These are phyloP conservation scores for Acanthamoeba culbertsoni DNA, from an alignment of 208 protist species.

Conservation along the genomic window DNA sequence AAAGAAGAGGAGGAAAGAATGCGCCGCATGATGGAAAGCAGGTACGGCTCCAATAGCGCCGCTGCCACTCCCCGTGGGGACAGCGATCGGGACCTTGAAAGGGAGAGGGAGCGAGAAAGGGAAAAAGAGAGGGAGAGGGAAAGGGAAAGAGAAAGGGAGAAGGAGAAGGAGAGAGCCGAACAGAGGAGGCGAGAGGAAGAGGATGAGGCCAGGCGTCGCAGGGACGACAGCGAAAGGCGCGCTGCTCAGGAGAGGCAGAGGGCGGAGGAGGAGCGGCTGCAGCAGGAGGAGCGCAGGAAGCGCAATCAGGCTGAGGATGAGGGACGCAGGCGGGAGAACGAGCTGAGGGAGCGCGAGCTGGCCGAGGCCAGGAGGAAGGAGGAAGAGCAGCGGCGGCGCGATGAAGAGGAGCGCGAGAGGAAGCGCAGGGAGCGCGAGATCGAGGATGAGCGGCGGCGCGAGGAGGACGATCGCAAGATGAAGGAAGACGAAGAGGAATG, in stretches of 20 bases:
- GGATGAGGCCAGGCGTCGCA: neutral
- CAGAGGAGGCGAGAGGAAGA: neutral
- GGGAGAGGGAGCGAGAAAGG: neutral
- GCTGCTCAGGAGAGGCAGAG: neutral
- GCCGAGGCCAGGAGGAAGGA: neutral
- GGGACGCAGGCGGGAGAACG: neutral
- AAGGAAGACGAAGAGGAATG: constrained; percentile 23
- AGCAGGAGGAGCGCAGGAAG: neutral
- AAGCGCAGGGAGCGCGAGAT: neutral
- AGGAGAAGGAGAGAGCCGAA: neutral
- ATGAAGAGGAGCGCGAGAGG: neutral
- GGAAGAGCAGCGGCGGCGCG: neutral
- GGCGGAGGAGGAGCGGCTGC: neutral
- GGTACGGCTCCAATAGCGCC: neutral
- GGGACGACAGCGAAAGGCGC: neutral
- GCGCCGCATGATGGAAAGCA: constrained; percentile 29
- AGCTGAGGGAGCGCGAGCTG: neutral
- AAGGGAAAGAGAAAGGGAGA: neutral
- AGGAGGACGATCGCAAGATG: constrained; percentile 22
- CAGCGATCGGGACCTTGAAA: neutral
- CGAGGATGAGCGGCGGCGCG: neutral
- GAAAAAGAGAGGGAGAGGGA: neutral
- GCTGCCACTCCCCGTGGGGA: neutral
- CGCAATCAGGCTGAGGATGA: neutral
- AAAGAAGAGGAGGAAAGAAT: constrained; percentile 36